Conservation (phyloP, 768 basidiomycete species). For the Xerocomus spinulosus region DNA sequence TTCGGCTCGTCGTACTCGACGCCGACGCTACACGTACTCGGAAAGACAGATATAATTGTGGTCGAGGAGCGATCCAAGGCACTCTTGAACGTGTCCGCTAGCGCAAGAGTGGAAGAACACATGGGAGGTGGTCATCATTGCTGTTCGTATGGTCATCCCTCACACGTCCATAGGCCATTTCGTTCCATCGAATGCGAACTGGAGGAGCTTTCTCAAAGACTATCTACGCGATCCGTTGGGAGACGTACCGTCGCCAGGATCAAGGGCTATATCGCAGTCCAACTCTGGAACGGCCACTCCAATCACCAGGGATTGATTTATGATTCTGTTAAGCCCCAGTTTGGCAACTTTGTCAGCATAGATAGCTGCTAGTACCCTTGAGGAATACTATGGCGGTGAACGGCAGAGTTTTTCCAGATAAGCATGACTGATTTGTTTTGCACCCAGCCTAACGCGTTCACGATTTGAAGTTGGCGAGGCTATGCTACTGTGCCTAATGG, state of each 20-base stretch:
- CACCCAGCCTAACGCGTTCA: background rate
- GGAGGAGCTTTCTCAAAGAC: conserved; percentile 69
- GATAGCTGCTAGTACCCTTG: conserved; percentile 1
- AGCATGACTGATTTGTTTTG: background rate
- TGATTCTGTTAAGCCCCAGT: background rate
- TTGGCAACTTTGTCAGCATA: background rate
- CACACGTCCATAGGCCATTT: conserved; percentile 59
- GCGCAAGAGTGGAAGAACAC: conserved; percentile 67
- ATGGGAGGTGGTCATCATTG: conserved; percentile 55
- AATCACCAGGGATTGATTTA: conserved; percentile 10
- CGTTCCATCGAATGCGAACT: conserved; percentile 70
- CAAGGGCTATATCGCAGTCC: conserved; percentile 31
- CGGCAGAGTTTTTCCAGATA: background rate
- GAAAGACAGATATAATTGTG: conserved; percentile 74
- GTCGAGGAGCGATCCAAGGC: conserved; percentile 58
- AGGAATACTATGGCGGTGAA: background rate
- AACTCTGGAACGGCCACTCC: conserved; percentile 50
- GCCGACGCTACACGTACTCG: conserved; percentile 73
- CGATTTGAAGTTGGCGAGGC: conserved; percentile 2
- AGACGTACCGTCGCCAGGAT: conserved; percentile 43
- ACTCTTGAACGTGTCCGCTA: conserved; percentile 50
- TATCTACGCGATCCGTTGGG: conserved; percentile 55
- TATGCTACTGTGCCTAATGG: background rate
- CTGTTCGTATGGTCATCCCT: background rate
- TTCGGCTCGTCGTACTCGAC: conserved; percentile 55